Evolutionary conservation across 495 filamentous ascomycete genomes (phyloP).

Genomic region (Lasiosphaeria hispida): DNA sequence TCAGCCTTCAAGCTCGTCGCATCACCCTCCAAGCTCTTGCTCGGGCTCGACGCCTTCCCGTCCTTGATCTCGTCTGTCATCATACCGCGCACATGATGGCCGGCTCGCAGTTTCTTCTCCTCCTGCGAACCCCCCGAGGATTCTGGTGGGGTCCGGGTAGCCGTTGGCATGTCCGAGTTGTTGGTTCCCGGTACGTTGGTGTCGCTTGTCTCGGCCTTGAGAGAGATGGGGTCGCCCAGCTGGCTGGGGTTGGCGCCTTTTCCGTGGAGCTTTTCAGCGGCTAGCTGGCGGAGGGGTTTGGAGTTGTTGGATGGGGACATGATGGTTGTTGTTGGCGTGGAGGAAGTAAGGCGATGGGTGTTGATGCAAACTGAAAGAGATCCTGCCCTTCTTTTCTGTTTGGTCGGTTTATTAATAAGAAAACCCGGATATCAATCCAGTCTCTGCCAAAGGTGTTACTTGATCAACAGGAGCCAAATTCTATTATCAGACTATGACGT

Average conservation of each 20-base stretch:
- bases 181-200: not conserved
- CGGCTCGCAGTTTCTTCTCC: conserved; percentile 16
- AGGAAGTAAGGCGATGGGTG: not conserved
- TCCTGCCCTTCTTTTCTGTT: not conserved
- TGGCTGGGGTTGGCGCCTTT: conserved; percentile 38
- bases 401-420: not conserved
- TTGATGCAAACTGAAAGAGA: not conserved
- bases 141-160: not conserved
- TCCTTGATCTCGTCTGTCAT: conserved; percentile 9
- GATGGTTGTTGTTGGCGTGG: not conserved
- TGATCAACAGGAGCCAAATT: no score
- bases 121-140: conserved; percentile 18
- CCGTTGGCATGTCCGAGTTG: conserved; percentile 1
- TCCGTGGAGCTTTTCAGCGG: conserved; percentile 37
- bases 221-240: conserved; percentile 41
- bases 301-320: conserved; percentile 6
- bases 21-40: conserved; percentile 12
- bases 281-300: conserved; percentile 28
- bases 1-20: conserved; percentile 11
- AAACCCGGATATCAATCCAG: no score
- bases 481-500: not conserved
- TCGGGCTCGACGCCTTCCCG: conserved; percentile 9
- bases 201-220: conserved; percentile 41
- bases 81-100: conserved; percentile 19
- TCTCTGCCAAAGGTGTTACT: no score